phyloP scores from a whole-genome alignment of 2,329 filamentous ascomycete species.

The Thermothelomyces thermophilus region DNA sequence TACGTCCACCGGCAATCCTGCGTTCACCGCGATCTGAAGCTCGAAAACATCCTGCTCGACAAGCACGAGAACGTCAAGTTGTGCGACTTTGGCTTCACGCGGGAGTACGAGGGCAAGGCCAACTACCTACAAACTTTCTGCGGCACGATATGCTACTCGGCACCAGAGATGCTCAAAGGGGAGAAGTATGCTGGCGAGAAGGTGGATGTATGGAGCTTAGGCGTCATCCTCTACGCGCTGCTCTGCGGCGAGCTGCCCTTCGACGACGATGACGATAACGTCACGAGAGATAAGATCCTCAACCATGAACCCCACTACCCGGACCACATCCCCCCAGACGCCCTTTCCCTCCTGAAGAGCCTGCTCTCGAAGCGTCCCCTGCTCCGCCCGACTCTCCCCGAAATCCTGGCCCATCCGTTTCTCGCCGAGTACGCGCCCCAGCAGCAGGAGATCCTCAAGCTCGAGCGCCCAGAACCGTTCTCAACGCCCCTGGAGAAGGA shows the following conservation, averaged over 20 bases:
- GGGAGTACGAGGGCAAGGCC: constrained; percentile 91
- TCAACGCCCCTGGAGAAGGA: constrained; percentile 83
- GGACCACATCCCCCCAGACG: constrained; percentile 69
- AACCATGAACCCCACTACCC: constrained; percentile 81
- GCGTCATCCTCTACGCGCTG: constrained; percentile 77
- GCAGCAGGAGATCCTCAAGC: constrained; percentile 81
- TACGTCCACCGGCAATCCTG: constrained; percentile 95
- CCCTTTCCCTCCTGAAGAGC: constrained; percentile 66
- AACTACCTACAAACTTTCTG: constrained; percentile 97
- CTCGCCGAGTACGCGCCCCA: constrained; percentile 78
- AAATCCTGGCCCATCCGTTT: constrained; percentile 84
- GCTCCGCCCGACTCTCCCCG: constrained; percentile 70
- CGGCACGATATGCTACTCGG: constrained; percentile 94
- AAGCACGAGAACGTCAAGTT: constrained; percentile 97
- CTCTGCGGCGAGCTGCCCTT: constrained; percentile 84
- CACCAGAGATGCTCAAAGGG: constrained; percentile 95
- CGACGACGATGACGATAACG: constrained; percentile 88
- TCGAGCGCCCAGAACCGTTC: constrained; percentile 76
- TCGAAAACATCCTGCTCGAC: constrained; percentile 94
- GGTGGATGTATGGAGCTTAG: constrained; percentile 91
- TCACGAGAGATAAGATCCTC: constrained; percentile 79
- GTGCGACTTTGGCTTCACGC: constrained; percentile 95
- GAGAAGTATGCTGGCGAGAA: constrained; percentile 98
- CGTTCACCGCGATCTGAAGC: constrained; percentile 91
- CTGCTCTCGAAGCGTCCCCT: constrained; percentile 90